These are phyloP conservation scores for Falciphora oryzae DNA, from an alignment of 2,329 filamentous ascomycete species.

Conservation along the genomic window DNA sequence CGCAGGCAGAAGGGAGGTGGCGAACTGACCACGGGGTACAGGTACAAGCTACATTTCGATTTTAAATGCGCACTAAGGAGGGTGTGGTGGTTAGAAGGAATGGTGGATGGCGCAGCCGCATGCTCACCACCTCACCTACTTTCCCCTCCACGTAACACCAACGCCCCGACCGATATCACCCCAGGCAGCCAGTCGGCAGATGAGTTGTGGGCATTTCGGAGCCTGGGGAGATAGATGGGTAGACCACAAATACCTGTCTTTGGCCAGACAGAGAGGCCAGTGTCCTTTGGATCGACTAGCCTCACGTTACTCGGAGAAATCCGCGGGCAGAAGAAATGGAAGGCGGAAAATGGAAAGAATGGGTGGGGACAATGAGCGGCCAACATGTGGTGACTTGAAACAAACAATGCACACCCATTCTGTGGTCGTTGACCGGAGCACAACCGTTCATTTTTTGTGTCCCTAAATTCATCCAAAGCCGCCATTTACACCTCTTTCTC, in stretches of 20 bases:
- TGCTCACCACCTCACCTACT: background rate
- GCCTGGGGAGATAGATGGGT: too few species aligned
- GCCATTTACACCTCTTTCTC: too few species aligned
- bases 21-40: background rate
- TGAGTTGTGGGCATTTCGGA: background rate
- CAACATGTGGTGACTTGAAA: background rate
- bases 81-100: background rate
- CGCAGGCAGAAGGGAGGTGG: background rate
- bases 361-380: background rate
- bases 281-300: background rate
- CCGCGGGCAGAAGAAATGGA: background rate
- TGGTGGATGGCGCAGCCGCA: background rate
- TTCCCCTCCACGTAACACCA: background rate
- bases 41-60: background rate
- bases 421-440: background rate
- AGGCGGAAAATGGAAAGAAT: background rate
- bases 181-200: background rate
- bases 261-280: background rate
- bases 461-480: background rate
- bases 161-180: background rate
- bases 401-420: background rate
- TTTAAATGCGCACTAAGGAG: background rate
- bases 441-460: background rate
- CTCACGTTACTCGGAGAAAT: background rate
- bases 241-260: too few species aligned